phyloP scores from a whole-genome alignment of 768 basidiomycete species.

The Boletus eberwhitei region DNA sequence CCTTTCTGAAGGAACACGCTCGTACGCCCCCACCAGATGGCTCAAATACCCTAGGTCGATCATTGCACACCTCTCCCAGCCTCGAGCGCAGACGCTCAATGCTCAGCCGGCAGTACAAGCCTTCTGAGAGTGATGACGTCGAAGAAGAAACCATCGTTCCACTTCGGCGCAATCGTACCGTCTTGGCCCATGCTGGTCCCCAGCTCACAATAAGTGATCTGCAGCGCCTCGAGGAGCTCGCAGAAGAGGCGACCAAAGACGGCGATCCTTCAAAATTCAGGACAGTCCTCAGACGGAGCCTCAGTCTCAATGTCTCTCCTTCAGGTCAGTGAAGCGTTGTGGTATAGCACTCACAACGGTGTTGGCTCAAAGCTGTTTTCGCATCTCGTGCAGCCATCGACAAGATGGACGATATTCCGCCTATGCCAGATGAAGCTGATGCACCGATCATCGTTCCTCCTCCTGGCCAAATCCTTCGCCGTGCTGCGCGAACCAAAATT shows the following conservation, averaged over 20 bases:
- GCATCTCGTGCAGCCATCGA: conserved; percentile 50
- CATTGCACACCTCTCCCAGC: conserved; percentile 43
- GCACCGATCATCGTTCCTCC: conserved; percentile 84
- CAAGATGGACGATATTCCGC: conserved; percentile 63
- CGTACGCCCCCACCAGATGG: conserved; percentile 55
- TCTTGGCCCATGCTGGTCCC: conserved; percentile 65
- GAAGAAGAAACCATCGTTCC: conserved; percentile 72
- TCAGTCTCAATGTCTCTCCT: conserved; percentile 83
- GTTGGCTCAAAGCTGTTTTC: conserved; percentile 22
- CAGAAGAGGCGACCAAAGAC: conserved; percentile 82
- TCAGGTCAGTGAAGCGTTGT: conserved; percentile 58
- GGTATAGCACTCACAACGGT: neutral
- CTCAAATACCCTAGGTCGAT: conserved; percentile 37
- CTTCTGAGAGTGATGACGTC: conserved; percentile 69
- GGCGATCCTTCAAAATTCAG: conserved; percentile 80
- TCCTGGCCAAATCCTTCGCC: conserved; percentile 85
- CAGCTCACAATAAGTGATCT: conserved; percentile 91
- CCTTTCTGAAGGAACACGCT: conserved; percentile 92
- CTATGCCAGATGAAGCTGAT: conserved; percentile 77
- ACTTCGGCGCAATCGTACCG: conserved; percentile 63
- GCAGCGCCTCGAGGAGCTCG: conserved; percentile 90
- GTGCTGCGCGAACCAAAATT: conserved; percentile 93
- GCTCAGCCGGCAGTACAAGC: conserved; percentile 92
- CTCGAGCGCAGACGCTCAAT: conserved; percentile 89
- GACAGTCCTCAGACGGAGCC: conserved; percentile 76